Evolutionary conservation across 441 rosid species (phyloP).

Genomic region (Flueggea neowawraea): DNA sequence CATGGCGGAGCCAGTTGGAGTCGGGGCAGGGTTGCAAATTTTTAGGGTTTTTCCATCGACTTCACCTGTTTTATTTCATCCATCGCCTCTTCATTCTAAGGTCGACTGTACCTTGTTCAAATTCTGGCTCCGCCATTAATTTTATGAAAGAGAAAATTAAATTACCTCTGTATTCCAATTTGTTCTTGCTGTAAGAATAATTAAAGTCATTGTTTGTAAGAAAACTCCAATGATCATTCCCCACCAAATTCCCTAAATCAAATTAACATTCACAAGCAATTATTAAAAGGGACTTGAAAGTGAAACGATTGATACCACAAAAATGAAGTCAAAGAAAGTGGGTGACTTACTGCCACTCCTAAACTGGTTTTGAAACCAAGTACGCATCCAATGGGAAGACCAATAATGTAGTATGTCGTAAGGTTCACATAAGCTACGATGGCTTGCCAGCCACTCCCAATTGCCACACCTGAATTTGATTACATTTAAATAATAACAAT

Average conservation of each 20-base stretch:
- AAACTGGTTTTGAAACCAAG: conserved; percentile 83
- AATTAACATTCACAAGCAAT: no score
- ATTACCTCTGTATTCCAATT: conserved; percentile 72
- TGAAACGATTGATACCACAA: no score
- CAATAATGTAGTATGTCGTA: conserved; percentile 64
- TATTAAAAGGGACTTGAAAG: no score
- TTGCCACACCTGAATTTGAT: conserved; percentile 55
- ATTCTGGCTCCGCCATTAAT: neutral
- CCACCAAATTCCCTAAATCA: conserved; percentile 87
- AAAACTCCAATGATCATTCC: conserved; percentile 83
- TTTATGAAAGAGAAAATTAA: neutral
- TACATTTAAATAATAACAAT: no score
- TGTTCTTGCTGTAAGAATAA: conserved; percentile 74
- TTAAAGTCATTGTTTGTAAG: conserved; percentile 62
- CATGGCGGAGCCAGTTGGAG: no score
- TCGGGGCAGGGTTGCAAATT: no score
- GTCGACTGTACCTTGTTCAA: neutral
- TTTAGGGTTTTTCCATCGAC: no score
- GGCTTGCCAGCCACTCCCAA: conserved; percentile 95
- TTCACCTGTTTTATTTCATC: no score
- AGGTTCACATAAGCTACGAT: conserved; percentile 82
- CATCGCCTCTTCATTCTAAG: neutral
- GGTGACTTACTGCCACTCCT: conserved; percentile 69
- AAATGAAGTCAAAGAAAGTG: no score
- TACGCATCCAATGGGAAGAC: conserved; percentile 81